Evolutionary conservation across 805 yeast species (phyloP).

Genomic region (Metschnikowia drakensbergensis): DNA sequence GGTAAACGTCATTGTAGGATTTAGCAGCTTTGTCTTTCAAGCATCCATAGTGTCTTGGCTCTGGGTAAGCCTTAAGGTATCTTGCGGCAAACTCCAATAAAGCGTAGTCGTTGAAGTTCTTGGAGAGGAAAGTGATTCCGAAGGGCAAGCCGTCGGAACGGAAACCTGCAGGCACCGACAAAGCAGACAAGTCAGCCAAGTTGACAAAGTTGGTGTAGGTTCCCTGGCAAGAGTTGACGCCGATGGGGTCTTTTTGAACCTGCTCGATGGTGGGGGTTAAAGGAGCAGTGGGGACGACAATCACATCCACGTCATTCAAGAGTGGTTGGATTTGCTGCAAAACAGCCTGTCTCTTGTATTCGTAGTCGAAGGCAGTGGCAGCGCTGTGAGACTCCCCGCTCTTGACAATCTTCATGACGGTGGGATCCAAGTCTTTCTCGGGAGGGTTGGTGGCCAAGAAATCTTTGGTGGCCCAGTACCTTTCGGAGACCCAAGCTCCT

Average conservation of each 20-base stretch:
- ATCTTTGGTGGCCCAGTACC: conserved; percentile 78
- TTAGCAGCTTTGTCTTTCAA: conserved; percentile 36
- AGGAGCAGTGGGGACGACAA: conserved; percentile 93
- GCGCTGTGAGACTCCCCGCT: conserved; percentile 79
- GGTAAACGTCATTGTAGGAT: conserved; percentile 44
- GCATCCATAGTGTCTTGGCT: conserved; percentile 57
- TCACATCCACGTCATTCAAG: conserved; percentile 62
- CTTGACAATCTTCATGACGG: conserved; percentile 69
- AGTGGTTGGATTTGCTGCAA: conserved; percentile 57
- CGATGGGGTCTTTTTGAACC: conserved; percentile 71
- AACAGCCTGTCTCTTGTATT: conserved; percentile 81
- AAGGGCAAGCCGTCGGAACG: conserved; percentile 78
- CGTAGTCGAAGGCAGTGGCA: conserved; percentile 77
- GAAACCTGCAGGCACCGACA: conserved; percentile 90
- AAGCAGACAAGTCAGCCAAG: conserved; percentile 86
- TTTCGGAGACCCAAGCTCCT: conserved; percentile 98
- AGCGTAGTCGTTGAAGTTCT: conserved; percentile 84
- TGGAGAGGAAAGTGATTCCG: conserved; percentile 83
- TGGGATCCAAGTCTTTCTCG: conserved; percentile 70
- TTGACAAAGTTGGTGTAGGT: conserved; percentile 98
- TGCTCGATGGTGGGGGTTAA: conserved; percentile 79
- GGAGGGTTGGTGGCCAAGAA: conserved; percentile 72
- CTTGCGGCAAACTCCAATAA: conserved; percentile 76
- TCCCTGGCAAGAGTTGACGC: conserved; percentile 86
- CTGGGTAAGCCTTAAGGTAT: conserved; percentile 50